Evolutionary conservation across 306 rosid genomes (phyloP), one percentile per base, ranked within the genome.

Genomic region (Notholithocarpus densiflorus): DNA sequence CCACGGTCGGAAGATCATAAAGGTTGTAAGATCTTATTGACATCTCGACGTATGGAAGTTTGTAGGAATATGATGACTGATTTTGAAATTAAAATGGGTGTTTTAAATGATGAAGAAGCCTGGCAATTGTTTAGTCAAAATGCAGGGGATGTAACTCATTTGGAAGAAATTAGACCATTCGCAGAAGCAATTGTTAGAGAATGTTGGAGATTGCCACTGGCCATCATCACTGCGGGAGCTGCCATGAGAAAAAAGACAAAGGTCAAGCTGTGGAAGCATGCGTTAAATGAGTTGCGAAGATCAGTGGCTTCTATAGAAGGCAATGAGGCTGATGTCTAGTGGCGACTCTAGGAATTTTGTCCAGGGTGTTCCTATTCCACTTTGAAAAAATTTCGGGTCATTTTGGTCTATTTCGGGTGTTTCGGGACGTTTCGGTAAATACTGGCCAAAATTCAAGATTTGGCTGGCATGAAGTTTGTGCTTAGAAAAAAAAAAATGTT

Each of bases 41-140:
- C 81, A 56, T 69, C 81, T 26, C 70, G 61, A 18, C 26, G 12
- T 23, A 68, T 56, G 26, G 70, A 14, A 1, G 71, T 78, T 3
- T 78, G 81, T 40, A 70, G 81, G 70, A 57, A 70, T 27, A 78
- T 70, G 81, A 70, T 40, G 59, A 70, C 76, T 0, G 29, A 37
- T 57, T n/a, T 32, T 37, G 76, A 56, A 68, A 0, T 78, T 7
- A 78, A 56, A 51, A 69, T 78, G 54, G 81, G 56, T 56, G 70
- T 70, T 70, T 43, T 78, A 26, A 29, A 43, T 5, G 60, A 78
- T 26, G 48, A 40, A 5, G 48, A 40, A 40, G 48, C 48, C 2
- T 40, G 12, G 48, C 48, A 40, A 8, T 40, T 78, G 2, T 78
- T 78, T 78, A 21, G 70, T 17, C 48, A 51, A 14, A 69, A 37